These are phyloP conservation scores for Russula virescens DNA, from an alignment of 768 basidiomycete genomes.

Conservation along the genomic window DNA sequence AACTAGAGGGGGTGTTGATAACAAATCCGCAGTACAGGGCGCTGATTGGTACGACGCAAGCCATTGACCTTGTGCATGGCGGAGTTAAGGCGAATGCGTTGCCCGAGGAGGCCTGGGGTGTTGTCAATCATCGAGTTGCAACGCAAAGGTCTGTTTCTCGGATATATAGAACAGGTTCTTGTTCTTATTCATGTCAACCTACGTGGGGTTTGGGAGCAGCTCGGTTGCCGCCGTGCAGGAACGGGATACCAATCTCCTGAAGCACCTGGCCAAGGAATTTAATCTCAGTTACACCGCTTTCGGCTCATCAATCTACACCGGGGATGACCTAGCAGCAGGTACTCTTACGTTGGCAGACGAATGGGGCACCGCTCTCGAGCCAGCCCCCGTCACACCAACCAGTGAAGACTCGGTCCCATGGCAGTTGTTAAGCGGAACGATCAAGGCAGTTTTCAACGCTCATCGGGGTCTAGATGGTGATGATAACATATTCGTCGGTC, in stretches of 20 bases:
- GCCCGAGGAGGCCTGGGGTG: conserved; percentile 37
- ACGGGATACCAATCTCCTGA: conserved; percentile 30
- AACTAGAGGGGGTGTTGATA: conserved; percentile 33
- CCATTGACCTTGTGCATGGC: conserved; percentile 39
- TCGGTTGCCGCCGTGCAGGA: conserved; percentile 31
- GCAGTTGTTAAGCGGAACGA: conserved; percentile 39
- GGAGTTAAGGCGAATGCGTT: conserved; percentile 44
- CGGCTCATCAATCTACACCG: conserved; percentile 30
- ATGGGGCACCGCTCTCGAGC: conserved; percentile 33
- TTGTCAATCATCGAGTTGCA: conserved; percentile 30
- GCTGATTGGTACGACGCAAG: conserved; percentile 31
- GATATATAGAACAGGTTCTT: not conserved
- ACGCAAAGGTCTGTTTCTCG: conserved; percentile 28
- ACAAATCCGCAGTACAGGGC: conserved; percentile 27
- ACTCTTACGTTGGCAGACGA: conserved; percentile 36
- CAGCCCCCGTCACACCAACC: conserved; percentile 41
- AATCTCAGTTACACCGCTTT: conserved; percentile 41
- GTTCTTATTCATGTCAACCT: not conserved
- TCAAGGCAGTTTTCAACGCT: conserved; percentile 35
- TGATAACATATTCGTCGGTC: conserved; percentile 34
- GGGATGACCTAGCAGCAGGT: conserved; percentile 31
- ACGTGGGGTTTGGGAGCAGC: conserved; percentile 19
- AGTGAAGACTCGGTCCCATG: conserved; percentile 34
- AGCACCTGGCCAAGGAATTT: conserved; percentile 32
- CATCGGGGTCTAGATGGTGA: conserved; percentile 28